A percentile compares a stretch with the other conserved stretches of the same genome.
phyloP scores from a whole-genome alignment of 2,329 filamentous ascomycete species.

The Stagonosporopsis vannaccii region DNA sequence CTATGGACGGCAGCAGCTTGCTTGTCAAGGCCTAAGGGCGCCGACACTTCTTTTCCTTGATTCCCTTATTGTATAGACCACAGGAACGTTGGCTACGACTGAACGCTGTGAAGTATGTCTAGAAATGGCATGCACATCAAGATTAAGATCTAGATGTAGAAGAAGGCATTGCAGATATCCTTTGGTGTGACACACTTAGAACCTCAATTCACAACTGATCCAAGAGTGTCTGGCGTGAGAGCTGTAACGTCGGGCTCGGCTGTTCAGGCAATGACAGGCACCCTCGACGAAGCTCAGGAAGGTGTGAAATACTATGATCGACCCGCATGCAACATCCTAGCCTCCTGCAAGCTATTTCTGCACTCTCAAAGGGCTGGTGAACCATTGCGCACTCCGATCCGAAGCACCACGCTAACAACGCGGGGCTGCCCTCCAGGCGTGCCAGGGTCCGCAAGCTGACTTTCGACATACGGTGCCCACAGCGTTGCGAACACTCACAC shows the following conservation, averaged over 20 bases:
- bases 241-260: not conserved
- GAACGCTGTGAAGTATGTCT: slow-evolving; percentile 20
- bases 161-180: not conserved
- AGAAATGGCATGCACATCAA: slow-evolving; percentile 11
- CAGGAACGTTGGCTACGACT: slow-evolving; percentile 17
- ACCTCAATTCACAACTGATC: no score
- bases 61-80: slow-evolving; percentile 20
- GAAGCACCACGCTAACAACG: slow-evolving; percentile 7
- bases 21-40: slow-evolving; percentile 71
- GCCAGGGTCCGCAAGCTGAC: slow-evolving; percentile 10
- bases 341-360: not conserved
- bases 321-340: not conserved
- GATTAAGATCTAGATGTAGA: not conserved
- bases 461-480: not conserved
- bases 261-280: not conserved
- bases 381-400: not conserved
- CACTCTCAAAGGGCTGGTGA: not conserved
- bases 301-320: not conserved
- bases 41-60: not conserved
- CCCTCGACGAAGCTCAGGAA: not conserved
- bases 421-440: not conserved
- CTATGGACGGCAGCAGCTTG: slow-evolving; percentile 89
- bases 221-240: no score
- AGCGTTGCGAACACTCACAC: not conserved
- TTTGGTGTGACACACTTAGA: no score